Base-by-base conservation (phyloP, 495 filamentous ascomycete genomes). In the Ascodesmis nigricans region DNA sequence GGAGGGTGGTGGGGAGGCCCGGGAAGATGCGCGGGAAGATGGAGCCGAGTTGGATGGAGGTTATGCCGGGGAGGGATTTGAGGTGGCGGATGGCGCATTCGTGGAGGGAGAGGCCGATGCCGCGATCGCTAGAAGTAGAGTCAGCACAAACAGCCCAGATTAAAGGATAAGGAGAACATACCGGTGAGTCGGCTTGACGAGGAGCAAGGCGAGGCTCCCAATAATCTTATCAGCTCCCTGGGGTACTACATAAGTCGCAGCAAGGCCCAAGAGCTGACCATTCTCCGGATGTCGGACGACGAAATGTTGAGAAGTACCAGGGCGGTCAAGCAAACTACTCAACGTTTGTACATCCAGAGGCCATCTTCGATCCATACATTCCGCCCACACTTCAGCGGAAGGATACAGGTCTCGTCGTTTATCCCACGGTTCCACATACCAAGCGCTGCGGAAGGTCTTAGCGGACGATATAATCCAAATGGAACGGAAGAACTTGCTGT, bases 261-360 rank as follows among this genome's bases (percentile, higher is more conserved):
- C 67, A 36, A 72, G 67, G 1, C 68, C 69, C 19, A 71, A 53
- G 8, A 72, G 36, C 29, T 61, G 58, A 15, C 53, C 49, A 9
- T 52, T 61, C 30, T 49, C 57, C 3, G 62, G 58, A 15, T 67
- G 60, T 21, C 63, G 61, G 29, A 72, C 66, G 33, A 73, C 57
- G 40, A 69, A 71, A 44, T 72, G 65, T 59, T 63, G 69, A 22
- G 64, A 65, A 44, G 65, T 69, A 4, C 69, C 68, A 39, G 65
- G 64, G 18, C 66, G 61, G 33, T 59, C 59, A n/a, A 73, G 59
- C 16, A 72, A 49, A 27, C 56, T 56, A 31, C 58, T 58, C 20
- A 73, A 55, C 13, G 57, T 57, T 31, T 56, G 42, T 62, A 55
- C 35, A 55, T 58, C 68, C 60, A 73, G 30, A 64, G 55, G 31